A percentile compares a stretch with the other conserved stretches of the same genome.
Evolutionary conservation across 78 protist genomes (phyloP).

Genomic region (Paratrimastix pyriformis): DNA sequence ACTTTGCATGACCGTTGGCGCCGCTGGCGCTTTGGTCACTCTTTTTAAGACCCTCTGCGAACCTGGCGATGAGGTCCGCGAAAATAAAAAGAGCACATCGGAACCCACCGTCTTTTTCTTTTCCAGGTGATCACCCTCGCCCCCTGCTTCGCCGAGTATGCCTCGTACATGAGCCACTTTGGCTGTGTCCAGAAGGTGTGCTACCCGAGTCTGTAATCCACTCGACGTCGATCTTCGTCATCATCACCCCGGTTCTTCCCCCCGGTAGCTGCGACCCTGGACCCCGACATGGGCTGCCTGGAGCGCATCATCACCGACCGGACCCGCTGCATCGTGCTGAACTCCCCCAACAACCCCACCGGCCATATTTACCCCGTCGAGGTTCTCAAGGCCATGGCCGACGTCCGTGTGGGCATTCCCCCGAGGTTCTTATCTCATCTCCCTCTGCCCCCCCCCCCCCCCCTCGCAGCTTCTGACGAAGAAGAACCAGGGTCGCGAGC

Average conservation of each 20-base stretch:
- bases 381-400: neutral
- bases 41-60: too few species aligned
- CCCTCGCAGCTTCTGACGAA: neutral
- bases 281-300: too few species aligned
- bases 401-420: neutral
- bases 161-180: neutral
- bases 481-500: neutral
- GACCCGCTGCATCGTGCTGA: slow-evolving; percentile 13
- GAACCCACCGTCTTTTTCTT: too few species aligned
- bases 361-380: slow-evolving; percentile 4
- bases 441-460: neutral
- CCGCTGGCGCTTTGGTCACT: too few species aligned
- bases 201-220: too few species aligned
- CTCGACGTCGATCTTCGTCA: too few species aligned
- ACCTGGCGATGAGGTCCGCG: too few species aligned
- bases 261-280: too few species aligned
- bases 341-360: slow-evolving; percentile 23
- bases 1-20: too few species aligned
- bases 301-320: neutral
- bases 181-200: too few species aligned
- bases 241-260: too few species aligned
- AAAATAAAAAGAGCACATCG: too few species aligned
- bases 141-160: slow-evolving; percentile 14
- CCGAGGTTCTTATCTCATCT: neutral
- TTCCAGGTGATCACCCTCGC: neutral